Evolutionary conservation across 75 land plant genomes (phyloP).

Genomic region (Selaginella tamariscina): DNA sequence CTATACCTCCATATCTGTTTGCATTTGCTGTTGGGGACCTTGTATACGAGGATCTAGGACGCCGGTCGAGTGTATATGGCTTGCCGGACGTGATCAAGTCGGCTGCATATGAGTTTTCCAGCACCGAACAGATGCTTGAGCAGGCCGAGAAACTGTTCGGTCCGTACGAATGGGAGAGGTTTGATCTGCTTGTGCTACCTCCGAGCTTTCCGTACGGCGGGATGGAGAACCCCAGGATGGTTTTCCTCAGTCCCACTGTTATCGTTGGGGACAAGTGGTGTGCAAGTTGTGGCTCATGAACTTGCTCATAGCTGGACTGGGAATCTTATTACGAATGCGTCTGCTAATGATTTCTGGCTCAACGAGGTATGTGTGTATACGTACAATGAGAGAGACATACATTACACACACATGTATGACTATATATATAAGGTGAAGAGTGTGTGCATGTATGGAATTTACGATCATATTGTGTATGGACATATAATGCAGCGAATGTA

Average conservation of each 20-base stretch:
- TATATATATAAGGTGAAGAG: too few species aligned
- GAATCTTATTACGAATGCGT: constrained; percentile 73
- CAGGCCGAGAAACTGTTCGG: constrained; percentile 78
- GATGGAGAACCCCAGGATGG: constrained; percentile 92
- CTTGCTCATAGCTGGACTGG: constrained; percentile 97
- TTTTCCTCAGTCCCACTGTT: constrained; percentile 72
- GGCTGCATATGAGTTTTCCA: constrained; percentile 61
- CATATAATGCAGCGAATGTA: too few species aligned
- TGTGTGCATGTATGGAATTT: too few species aligned
- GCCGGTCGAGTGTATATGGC: constrained; percentile 58
- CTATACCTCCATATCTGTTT: constrained; percentile 73
- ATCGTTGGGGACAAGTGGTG: constrained; percentile 75
- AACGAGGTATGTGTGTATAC: constrained; percentile 87
- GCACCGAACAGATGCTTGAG: constrained; percentile 56
- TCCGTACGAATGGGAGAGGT: constrained; percentile 70
- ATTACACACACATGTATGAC: too few species aligned
- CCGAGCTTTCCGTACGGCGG: constrained; percentile 89
- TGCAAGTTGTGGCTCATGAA: constrained; percentile 84
- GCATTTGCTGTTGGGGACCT: constrained; percentile 76
- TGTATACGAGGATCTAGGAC: constrained; percentile 46
- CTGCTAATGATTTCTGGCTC: constrained; percentile 83
- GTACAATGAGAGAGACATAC: too few species aligned
- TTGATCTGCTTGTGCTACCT: constrained; percentile 72
- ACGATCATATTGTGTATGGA: too few species aligned
- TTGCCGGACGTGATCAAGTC: constrained; percentile 47